A percentile compares a stretch with the other conserved stretches of the same genome.
Evolutionary conservation across 1,284 basidiomycete genomes (phyloP).

Genomic region (Phaffia rhodozyma): DNA sequence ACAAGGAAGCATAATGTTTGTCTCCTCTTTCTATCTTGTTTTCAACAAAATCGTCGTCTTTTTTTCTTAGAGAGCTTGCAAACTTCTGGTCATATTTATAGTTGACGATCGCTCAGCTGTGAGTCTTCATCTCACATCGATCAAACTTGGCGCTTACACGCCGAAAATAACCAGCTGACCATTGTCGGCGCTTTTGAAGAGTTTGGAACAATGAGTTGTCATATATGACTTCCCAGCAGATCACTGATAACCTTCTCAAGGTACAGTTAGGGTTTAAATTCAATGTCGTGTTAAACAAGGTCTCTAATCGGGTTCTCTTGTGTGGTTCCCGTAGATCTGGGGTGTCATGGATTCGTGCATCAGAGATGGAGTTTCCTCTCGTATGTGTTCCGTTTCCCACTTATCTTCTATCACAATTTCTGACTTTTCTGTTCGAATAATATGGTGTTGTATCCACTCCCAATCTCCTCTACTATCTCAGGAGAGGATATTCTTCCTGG

Average conservation of each 20-base stretch:
- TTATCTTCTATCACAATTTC: background rate
- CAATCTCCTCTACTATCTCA: background rate
- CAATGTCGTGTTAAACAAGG: constrained; percentile 5
- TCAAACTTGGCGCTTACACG: background rate
- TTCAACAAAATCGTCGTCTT: background rate
- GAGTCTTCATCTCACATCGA: constrained; percentile 14
- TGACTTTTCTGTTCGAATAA: background rate
- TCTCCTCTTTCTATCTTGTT: constrained; percentile 12
- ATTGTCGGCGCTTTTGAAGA: background rate
- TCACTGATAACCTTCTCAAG: constrained; percentile 52
- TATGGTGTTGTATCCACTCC: background rate
- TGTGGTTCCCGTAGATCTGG: constrained; percentile 52
- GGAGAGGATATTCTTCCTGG: constrained; percentile 69
- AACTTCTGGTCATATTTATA: constrained; percentile 1
- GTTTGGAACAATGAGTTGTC: constrained; percentile 88
- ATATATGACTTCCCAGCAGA: constrained; percentile 64
- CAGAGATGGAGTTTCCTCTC: constrained; percentile 66
- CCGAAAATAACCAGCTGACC: background rate
- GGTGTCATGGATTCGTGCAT: constrained; percentile 89
- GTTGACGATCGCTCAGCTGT: constrained; percentile 18
- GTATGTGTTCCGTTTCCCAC: constrained; percentile 5
- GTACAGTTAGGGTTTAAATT: constrained; percentile 17
- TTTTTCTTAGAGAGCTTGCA: background rate
- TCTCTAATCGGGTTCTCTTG: constrained; percentile 41
- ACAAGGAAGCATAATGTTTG: constrained; percentile 72